A percentile compares a stretch with the other conserved stretches of the same genome.
Evolutionary conservation across 768 basidiomycete genomes (phyloP).

Genomic region (Kwoniella heveanensis): DNA sequence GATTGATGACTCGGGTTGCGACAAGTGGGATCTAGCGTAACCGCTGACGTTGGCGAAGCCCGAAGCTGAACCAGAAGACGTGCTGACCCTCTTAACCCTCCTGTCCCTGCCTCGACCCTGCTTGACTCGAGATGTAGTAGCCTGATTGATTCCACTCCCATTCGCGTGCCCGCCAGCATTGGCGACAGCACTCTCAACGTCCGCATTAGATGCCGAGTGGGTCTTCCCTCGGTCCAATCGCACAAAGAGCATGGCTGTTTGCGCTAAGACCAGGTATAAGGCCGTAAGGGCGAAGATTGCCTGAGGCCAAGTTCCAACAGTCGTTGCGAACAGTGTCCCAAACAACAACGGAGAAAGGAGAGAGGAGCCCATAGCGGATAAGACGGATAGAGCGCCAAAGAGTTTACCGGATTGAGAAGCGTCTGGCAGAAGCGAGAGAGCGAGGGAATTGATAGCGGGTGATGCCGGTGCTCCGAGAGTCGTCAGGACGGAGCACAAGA

Average conservation of each 20-base stretch:
- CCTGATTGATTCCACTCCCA: background rate
- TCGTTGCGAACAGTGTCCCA: slow-evolving; percentile 70
- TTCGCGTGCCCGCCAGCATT: background rate
- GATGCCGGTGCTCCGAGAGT: slow-evolving; percentile 67
- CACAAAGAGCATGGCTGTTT: slow-evolving; percentile 29
- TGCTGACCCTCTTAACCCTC: slow-evolving; percentile 41
- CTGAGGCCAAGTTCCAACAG: slow-evolving; percentile 70
- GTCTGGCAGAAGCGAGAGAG: slow-evolving; percentile 63
- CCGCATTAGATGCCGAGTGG: background rate
- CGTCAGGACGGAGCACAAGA: slow-evolving; percentile 60
- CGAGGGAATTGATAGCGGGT: slow-evolving; percentile 72
- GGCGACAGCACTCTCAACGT: background rate
- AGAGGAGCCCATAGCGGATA: slow-evolving; percentile 67
- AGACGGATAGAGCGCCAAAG: slow-evolving; percentile 77
- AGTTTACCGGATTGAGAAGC: slow-evolving; percentile 68
- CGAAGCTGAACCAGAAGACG: slow-evolving; percentile 8
- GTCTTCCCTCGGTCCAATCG: slow-evolving; percentile 20
- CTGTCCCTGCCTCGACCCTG: slow-evolving; percentile 42
- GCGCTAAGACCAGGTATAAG: slow-evolving; percentile 35
- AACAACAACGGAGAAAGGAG: slow-evolving; percentile 74
- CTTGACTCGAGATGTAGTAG: slow-evolving; percentile 11
- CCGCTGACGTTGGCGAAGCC: background rate
- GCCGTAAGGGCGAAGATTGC: slow-evolving; percentile 69
- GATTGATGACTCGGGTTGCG: background rate
- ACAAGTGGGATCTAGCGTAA: background rate